Conservation (phyloP, 768 basidiomycete species). For the Pleurotus salmoneostramineus region DNA sequence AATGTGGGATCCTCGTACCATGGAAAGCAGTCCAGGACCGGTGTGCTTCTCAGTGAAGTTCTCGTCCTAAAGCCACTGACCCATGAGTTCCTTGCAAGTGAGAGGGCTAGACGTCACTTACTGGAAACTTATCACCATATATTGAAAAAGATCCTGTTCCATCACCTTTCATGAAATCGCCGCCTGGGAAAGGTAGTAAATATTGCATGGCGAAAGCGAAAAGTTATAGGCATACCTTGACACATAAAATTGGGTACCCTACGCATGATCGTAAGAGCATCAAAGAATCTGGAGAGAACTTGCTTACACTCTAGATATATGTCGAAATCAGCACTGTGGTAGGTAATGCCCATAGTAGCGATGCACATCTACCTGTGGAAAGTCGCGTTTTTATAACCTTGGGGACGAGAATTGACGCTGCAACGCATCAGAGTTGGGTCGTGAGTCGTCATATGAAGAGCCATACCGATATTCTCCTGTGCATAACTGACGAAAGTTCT, state of each 20-base stretch:
- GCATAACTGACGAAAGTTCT: slow-evolving; percentile 96
- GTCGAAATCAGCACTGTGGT: background rate
- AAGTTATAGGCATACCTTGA: slow-evolving; percentile 54
- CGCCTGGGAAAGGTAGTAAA: slow-evolving; percentile 43
- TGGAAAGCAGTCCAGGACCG: slow-evolving; percentile 83
- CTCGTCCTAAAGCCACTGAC: slow-evolving; percentile 62
- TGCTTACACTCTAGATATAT: slow-evolving; percentile 57
- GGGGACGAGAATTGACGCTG: slow-evolving; percentile 80
- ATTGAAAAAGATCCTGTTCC: slow-evolving; percentile 97
- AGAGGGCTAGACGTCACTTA: slow-evolving; percentile 27
- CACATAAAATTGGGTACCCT: slow-evolving; percentile 96
- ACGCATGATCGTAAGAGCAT: background rate
- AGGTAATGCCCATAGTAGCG: background rate
- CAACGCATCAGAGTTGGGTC: slow-evolving; percentile 4
- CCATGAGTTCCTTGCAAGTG: background rate
- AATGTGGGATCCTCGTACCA: slow-evolving; percentile 48
- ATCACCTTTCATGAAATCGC: slow-evolving; percentile 92
- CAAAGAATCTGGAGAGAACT: background rate
- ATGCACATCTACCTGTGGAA: slow-evolving; percentile 71
- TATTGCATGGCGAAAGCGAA: background rate
- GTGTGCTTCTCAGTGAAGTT: slow-evolving; percentile 91
- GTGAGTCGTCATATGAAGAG: background rate
- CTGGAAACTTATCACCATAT: slow-evolving; percentile 91
- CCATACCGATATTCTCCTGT: slow-evolving; percentile 91
- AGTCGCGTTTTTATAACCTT: slow-evolving; percentile 88